A percentile compares a stretch with the other conserved stretches of the same genome.
These are phyloP conservation scores for Syzygium malaccense DNA, from an alignment of 441 rosid species.

Conservation along the genomic window DNA sequence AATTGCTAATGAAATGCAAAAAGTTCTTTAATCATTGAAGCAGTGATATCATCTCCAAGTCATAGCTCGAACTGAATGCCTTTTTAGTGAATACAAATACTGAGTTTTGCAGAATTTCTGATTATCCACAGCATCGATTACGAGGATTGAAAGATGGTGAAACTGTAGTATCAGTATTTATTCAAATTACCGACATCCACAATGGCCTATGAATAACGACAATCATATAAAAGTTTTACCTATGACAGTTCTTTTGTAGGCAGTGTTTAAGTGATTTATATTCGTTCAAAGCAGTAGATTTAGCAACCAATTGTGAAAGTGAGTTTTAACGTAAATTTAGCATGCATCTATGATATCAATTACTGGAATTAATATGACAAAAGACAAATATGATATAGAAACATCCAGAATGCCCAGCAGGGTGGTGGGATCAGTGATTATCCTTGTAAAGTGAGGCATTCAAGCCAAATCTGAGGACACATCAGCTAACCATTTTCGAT, in stretches of 20 bases:
- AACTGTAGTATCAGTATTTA: neutral
- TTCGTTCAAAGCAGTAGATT: neutral
- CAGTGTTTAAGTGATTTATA: neutral
- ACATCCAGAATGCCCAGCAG: neutral
- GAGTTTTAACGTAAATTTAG: neutral
- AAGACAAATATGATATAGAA: neutral
- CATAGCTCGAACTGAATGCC: rapidly evolving
- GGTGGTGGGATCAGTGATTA: neutral
- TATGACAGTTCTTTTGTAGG: neutral
- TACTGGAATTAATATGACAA: neutral
- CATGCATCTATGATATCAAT: neutral
- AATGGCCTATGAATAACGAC: neutral
- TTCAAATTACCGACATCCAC: neutral
- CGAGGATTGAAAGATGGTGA: rapidly evolving
- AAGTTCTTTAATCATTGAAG: neutral
- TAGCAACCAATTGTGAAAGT: neutral
- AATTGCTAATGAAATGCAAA: neutral
- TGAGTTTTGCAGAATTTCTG: rapidly evolving
- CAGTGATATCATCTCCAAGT: neutral
- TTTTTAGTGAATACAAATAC: neutral
- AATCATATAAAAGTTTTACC: neutral
- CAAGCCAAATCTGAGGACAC: neutral
- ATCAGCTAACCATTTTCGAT: neutral
- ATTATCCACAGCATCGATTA: neutral
- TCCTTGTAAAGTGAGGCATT: neutral